phyloP scores from a whole-genome alignment of 1,284 basidiomycete species.

The Entoloma clypeatum region DNA sequence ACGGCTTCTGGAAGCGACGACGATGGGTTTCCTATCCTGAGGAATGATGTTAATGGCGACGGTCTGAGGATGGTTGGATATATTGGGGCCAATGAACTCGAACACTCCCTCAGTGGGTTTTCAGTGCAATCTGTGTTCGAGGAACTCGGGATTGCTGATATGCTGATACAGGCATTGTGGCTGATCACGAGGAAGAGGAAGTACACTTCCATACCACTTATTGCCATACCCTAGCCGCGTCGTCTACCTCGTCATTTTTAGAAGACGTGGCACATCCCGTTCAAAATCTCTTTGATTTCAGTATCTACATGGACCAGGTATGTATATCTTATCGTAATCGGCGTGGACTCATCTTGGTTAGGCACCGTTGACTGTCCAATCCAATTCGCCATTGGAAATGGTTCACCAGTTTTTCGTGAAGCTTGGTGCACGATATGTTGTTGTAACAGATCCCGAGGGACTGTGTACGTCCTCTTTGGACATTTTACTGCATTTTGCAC shows the following conservation, averaged over 20 bases:
- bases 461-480: slow-evolving; percentile 55
- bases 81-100: slow-evolving; percentile 88
- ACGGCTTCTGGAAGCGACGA: slow-evolving; percentile 68
- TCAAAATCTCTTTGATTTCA: slow-evolving; percentile 78
- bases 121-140: slow-evolving; percentile 6
- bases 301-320: slow-evolving; percentile 87
- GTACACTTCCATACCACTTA: slow-evolving; percentile 61
- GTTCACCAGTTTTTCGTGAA: slow-evolving; percentile 92
- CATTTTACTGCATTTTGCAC: slow-evolving; percentile 3
- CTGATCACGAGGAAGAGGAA: slow-evolving; percentile 65
- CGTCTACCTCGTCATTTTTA: slow-evolving; percentile 57
- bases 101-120: slow-evolving; percentile 83
- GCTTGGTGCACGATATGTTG: slow-evolving; percentile 85
- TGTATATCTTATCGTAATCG: slow-evolving; percentile 17
- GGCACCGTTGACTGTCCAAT: slow-evolving; percentile 81
- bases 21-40: slow-evolving; percentile 85
- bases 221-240: slow-evolving; percentile 43
- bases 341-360: slow-evolving; percentile 26
- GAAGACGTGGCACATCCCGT: slow-evolving; percentile 34
- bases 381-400: slow-evolving; percentile 83
- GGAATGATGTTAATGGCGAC: slow-evolving; percentile 39
- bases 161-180: slow-evolving; percentile 57
- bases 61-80: slow-evolving; percentile 82
- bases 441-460: slow-evolving; percentile 82
- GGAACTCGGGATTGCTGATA: slow-evolving; percentile 6